phyloP scores from a whole-genome alignment of 108 stramenopile species.

The Nitzschia palea region DNA sequence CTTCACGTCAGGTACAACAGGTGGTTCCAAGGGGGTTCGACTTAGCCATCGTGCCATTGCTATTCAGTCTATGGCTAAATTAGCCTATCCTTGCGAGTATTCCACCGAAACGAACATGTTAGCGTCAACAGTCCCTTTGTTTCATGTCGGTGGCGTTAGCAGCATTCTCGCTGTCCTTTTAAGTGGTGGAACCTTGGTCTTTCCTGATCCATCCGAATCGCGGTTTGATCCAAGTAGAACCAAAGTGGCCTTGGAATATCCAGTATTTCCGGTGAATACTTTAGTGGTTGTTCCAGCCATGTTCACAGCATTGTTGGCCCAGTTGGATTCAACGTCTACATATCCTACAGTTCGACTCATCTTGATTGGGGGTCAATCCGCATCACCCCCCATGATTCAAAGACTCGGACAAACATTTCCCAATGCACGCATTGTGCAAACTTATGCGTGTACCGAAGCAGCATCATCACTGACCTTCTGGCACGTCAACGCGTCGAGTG shows the following conservation, averaged over 20 bases:
- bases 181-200: conserved; percentile 75
- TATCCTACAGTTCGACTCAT: conserved; percentile 63
- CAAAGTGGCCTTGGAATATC: not conserved
- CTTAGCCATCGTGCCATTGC: conserved; percentile 70
- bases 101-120: conserved; percentile 48
- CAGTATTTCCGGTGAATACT: conserved; percentile 56
- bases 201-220: conserved; percentile 30
- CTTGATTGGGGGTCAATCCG: conserved; percentile 88
- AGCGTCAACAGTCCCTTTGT: conserved; percentile 89
- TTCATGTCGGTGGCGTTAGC: conserved; percentile 90
- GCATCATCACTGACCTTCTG: conserved; percentile 90
- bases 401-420: conserved; percentile 57
- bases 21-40: conserved; percentile 75
- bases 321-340: not conserved
- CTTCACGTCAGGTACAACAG: conserved; percentile 85
- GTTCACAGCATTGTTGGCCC: conserved; percentile 62
- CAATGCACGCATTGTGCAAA: conserved; percentile 81
- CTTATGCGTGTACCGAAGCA: conserved; percentile 93
- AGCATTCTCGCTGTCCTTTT: conserved; percentile 74
- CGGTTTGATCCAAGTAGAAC: conserved; percentile 17
- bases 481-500: conserved; percentile 15
- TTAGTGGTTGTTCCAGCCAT: conserved; percentile 94
- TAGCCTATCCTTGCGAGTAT: conserved; percentile 57
- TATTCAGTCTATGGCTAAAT: conserved; percentile 73
- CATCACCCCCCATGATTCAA: conserved; percentile 32